A percentile compares a stretch with the other conserved stretches of the same genome.
These are phyloP conservation scores for Claviceps sp. DNA, from an alignment of 2,329 filamentous ascomycete species.

Conservation along the genomic window DNA sequence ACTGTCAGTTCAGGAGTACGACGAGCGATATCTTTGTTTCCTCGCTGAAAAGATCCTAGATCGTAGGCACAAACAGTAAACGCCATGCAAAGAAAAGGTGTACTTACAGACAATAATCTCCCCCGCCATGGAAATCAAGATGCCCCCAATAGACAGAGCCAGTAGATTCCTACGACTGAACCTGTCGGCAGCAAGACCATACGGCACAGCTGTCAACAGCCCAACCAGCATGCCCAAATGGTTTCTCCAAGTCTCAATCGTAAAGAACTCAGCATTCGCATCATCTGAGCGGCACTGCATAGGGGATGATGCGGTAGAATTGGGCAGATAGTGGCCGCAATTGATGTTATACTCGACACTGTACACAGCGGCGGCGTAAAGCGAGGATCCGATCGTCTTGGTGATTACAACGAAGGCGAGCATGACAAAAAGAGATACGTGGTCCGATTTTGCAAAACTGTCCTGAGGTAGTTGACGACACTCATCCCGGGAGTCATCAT, in stretches of 20 bases:
- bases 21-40: not conserved
- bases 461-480: constrained; percentile 3
- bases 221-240: not conserved
- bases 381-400: not conserved
- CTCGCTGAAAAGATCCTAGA: not conserved
- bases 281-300: not conserved
- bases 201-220: constrained; percentile 2
- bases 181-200: constrained; percentile 5
- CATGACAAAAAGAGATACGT: not conserved
- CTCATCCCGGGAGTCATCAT: not conserved
- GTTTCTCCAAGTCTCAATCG: not conserved
- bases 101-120: constrained; percentile 3
- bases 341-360: constrained; percentile 1
- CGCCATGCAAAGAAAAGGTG: not conserved
- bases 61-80: not conserved
- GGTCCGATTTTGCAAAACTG: not conserved
- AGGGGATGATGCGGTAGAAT: not conserved
- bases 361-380: not conserved
- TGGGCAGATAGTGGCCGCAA: not conserved
- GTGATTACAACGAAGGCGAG: constrained; percentile 1
- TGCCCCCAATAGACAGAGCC: constrained; percentile 1
- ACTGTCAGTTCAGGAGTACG: not conserved
- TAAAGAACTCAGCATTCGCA: not conserved
- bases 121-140: constrained; percentile 2
- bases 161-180: constrained; percentile 4